Evolutionary conservation across 148 eudicot species (phyloP), one percentile per base, ranked within the genome.

Genomic region (Persicaria maculosa): DNA sequence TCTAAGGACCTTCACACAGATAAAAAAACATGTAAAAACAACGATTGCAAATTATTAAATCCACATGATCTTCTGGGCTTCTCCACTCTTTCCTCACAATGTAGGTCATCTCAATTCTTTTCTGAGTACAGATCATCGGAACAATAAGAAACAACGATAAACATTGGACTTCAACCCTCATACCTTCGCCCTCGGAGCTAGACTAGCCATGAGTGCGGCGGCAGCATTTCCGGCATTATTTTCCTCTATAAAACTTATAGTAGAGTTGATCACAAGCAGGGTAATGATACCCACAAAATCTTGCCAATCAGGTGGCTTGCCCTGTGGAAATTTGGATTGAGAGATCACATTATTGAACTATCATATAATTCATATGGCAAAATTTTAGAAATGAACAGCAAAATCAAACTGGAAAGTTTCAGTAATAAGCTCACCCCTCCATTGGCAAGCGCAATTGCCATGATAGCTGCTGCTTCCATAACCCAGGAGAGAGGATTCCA

Each of bases 401-500:
- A 25, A 62, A 4, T 31, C 15, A 65, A 65, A 65, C 47, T 15
- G 70, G 5, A 15, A 40, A 65, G 50, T 48, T 17, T 9, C 14
- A 45, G 31, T 25, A 40, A 75, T 43, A 7, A 74, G 65, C 93
- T 90, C 77, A 96, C 99, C 82, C 99, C 99, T 83, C 99, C 99
- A 76, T 96, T 96, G 70, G 99, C 99, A 80, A 96, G 97, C 68
- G 99, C 99, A 83, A 96, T 96, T 2, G 99, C 97, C 99, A 96
- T 96, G 61, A 96, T 86, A 79, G 99, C 99, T 69, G 99, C 99
- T 58, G 99, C 97, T 86, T 96, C 99, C 99, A 96, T 96, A 73
- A 96, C 99, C 99, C 99, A 96, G 86, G 99, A 96, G 36, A 96
- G 82, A 77, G 99, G 99, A 80, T 96, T 96, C 99, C 99, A 96